Evolutionary conservation across 106 monocot species (phyloP), one percentile per base, ranked within the genome.

Genomic region (Hemerocallis citrina): DNA sequence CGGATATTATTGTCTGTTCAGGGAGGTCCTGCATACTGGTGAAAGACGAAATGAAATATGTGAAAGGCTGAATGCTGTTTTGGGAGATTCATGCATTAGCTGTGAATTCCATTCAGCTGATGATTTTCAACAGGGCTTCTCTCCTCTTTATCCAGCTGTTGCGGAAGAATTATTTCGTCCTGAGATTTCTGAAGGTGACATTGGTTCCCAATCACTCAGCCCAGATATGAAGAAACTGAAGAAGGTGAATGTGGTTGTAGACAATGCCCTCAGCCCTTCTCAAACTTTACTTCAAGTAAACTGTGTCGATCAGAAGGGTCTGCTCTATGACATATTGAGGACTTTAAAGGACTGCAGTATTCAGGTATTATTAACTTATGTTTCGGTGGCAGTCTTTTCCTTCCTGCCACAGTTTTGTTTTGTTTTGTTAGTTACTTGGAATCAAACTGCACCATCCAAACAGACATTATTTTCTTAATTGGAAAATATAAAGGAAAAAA

Each of bases 271-370:
- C 65, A 96, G 90, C 68, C 84, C 84, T 52, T 72, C 72, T 0
- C 80, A 90, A 59, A 90, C 95, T 31, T 55, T 90, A 45, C 83
- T 96, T 20, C 89, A 96, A 56, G 83, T 96, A 43, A 72, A 79
- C 32, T 90, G 95, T 62, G 74, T 72, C 39, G 83, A 90, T 84
- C 95, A 96, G 52, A 96, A 90, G 60, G 86, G 95, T 38, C 83
- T 96, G n/a, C 70, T 86, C 27, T 96, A 96, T 67, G 95, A 96
- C 68, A 90, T 96, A 65, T 47, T 96, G 75, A 86, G 86, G 46
- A 90, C 84, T 12, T 57, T 86, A 45, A 96, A 96, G 71, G 90
- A 87, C 63, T 90, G 79, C 63, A 79, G 72, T 56, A 81, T 86
- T 52, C 83, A 86, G 90, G 95, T 89, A 86, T 12, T 17, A 31